A percentile compares a stretch with the other conserved stretches of the same genome.
These are phyloP conservation scores for Pelargonium cotyledonis DNA, from an alignment of 441 rosid species.

Conservation along the genomic window DNA sequence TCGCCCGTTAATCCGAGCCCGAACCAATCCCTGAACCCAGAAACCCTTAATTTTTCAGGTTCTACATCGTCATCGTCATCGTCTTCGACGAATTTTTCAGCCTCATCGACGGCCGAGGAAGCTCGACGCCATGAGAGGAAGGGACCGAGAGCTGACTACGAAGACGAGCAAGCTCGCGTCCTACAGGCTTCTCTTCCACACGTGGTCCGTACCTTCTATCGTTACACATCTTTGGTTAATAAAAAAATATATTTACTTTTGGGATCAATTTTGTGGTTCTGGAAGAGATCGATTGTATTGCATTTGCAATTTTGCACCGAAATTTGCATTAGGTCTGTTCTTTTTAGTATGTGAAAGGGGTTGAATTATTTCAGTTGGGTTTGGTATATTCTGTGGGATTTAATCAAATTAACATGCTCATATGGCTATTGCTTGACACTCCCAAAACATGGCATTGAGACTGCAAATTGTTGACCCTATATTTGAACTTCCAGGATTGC, in stretches of 20 bases:
- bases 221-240: neutral
- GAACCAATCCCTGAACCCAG: conserved; percentile 4
- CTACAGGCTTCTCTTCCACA: conserved; percentile 71
- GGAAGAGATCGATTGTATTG: neutral
- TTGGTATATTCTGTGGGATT: neutral
- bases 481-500: no score
- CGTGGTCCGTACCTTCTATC: conserved; percentile 44
- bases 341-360: neutral
- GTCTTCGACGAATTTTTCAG: conserved; percentile 11
- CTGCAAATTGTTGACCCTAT: neutral
- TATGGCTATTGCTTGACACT: neutral
- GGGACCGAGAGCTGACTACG: conserved; percentile 45
- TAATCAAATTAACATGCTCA: neutral
- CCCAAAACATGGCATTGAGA: neutral
- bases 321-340: neutral
- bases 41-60: conserved; percentile 25
- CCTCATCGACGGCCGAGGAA: conserved; percentile 35
- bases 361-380: no score
- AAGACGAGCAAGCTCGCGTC: conserved; percentile 72
- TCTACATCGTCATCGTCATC: conserved; percentile 26
- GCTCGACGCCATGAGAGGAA: conserved; percentile 31
- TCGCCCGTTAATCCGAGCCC: conserved; percentile 31
- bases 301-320: neutral
- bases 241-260: neutral
- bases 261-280: neutral